These are phyloP conservation scores for Stromatinia cepivora DNA, from an alignment of 2,329 filamentous ascomycete species.

Conservation along the genomic window DNA sequence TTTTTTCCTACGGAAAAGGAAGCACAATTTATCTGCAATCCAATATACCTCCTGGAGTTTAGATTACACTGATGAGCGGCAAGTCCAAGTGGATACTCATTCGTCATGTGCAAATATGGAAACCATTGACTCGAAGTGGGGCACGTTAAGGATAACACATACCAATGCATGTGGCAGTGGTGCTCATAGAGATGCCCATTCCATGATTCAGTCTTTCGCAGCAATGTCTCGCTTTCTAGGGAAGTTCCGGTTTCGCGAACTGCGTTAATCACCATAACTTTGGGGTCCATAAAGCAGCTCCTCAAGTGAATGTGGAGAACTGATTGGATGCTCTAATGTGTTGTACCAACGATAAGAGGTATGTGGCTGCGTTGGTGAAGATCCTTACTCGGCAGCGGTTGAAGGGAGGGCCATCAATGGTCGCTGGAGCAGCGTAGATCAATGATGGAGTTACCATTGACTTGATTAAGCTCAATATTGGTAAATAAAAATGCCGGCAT, in stretches of 20 bases:
- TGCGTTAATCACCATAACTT: background rate
- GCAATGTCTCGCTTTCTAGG: background rate
- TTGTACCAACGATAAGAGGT: background rate
- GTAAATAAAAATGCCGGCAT: background rate
- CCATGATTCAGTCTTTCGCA: background rate
- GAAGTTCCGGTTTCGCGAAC: background rate
- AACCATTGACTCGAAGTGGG: too few species aligned
- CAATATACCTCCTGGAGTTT: background rate
- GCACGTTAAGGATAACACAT: background rate
- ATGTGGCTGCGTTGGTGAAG: constrained; percentile 2
- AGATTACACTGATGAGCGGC: background rate
- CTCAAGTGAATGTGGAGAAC: background rate
- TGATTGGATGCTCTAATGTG: background rate
- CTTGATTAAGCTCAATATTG: background rate
- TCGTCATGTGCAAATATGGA: background rate
- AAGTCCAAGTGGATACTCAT: background rate
- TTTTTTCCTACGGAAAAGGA: too few species aligned
- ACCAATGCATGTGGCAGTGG: background rate
- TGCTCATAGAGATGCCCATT: background rate
- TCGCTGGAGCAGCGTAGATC: background rate
- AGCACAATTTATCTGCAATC: background rate
- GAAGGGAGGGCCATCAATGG: background rate
- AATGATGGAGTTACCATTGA: constrained; percentile 5
- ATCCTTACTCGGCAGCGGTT: background rate
- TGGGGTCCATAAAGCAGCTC: background rate